A percentile compares a stretch with the other conserved stretches of the same genome.
Conservation (phyloP, 1,284 basidiomycete species). For the Athelia sp. region DNA sequence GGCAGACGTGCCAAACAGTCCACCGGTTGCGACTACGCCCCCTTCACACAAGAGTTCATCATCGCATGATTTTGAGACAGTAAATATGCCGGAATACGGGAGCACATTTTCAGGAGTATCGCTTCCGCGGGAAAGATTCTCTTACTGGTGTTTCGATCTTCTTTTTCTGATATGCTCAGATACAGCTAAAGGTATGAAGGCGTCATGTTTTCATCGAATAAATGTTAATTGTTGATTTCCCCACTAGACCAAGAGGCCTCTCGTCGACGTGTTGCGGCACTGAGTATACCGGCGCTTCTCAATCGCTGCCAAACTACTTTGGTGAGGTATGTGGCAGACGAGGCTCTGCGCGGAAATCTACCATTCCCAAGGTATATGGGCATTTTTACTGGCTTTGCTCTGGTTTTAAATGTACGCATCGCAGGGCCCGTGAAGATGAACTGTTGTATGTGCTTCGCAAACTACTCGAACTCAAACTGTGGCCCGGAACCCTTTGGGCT, state of each 20-base stretch:
- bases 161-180: slow-evolving; percentile 77
- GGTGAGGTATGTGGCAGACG: slow-evolving; percentile 76
- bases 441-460: slow-evolving; percentile 80
- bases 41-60: too few species aligned
- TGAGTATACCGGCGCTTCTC: slow-evolving; percentile 68
- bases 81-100: slow-evolving; percentile 41
- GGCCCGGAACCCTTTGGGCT: slow-evolving; percentile 73
- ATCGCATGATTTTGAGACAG: slow-evolving; percentile 31
- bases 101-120: slow-evolving; percentile 55
- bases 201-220: neutral
- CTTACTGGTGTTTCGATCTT: slow-evolving; percentile 93
- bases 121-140: slow-evolving; percentile 77
- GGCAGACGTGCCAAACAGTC: slow-evolving; percentile 10
- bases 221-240: neutral
- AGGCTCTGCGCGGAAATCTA: slow-evolving; percentile 73
- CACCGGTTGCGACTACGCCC: too few species aligned
- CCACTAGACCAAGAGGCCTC: slow-evolving; percentile 52
- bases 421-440: slow-evolving; percentile 84
- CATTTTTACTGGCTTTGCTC: neutral
- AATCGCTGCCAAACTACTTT: slow-evolving; percentile 69
- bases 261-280: slow-evolving; percentile 62
- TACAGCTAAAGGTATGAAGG: slow-evolving; percentile 47
- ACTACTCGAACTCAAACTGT: slow-evolving; percentile 64
- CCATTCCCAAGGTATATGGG: slow-evolving; percentile 72
- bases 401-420: slow-evolving; percentile 3